Conservation (phyloP, 306 rosid genomes). For the Casuarina glauca region DNA sequence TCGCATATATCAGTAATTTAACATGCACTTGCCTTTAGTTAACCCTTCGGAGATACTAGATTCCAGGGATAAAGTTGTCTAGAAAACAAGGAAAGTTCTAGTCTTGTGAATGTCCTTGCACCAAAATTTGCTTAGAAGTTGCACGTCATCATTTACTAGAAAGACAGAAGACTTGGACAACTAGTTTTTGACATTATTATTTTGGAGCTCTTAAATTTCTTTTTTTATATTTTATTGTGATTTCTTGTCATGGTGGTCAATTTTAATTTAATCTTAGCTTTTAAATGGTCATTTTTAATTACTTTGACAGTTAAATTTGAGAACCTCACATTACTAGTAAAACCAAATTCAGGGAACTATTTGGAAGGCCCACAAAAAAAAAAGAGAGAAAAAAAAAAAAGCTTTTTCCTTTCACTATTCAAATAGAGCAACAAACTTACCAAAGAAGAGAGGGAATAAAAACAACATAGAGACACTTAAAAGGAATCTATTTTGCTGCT, state of each 20-base stretch:
- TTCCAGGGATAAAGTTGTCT: neutral
- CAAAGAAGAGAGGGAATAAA: too few relatives aligned
- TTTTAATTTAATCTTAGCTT: too few relatives aligned
- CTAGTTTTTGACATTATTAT: neutral
- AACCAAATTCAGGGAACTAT: too few relatives aligned
- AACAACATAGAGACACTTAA: too few relatives aligned
- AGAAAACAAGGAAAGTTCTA: neutral
- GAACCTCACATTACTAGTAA: too few relatives aligned
- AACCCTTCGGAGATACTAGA: neutral
- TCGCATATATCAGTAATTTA: neutral
- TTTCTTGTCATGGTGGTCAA: neutral
- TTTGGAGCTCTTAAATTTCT: neutral
- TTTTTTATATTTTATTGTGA: neutral
- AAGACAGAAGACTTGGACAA: neutral
- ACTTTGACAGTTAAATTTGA: too few relatives aligned
- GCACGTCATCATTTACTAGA: neutral
- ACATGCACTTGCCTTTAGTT: neutral
- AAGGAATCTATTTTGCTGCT: too few relatives aligned
- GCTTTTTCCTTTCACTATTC: too few relatives aligned
- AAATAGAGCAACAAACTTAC: too few relatives aligned
- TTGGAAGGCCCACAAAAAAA: too few relatives aligned
- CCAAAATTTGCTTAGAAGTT: neutral
- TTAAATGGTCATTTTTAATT: too few relatives aligned
- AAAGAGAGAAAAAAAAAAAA: too few relatives aligned
- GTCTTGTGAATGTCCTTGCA: neutral